phyloP scores from a whole-genome alignment of 257 asterid species.

The Parsonsia alboflavescens region DNA sequence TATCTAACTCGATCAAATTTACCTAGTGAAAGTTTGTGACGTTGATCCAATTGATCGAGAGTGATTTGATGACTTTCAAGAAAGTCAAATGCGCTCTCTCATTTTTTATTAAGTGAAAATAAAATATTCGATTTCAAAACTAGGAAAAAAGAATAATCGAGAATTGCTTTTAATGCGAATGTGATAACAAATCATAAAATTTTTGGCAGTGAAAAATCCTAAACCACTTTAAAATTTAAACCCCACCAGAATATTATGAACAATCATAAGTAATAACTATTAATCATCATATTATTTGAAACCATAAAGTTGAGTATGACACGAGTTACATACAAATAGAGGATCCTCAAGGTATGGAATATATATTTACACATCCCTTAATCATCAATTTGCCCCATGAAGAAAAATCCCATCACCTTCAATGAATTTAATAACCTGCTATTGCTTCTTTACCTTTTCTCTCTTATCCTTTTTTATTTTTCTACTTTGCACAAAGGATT shows the following conservation, averaged over 20 bases:
- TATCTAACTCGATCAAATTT: too few species aligned
- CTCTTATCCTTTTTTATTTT: background rate
- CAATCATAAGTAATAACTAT: background rate
- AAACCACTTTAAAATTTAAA: background rate
- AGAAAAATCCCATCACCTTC: slow-evolving; percentile 22
- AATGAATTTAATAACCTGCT: slow-evolving; percentile 16
- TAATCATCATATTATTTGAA: slow-evolving; percentile 19
- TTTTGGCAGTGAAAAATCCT: slow-evolving; percentile 15
- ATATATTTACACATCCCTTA: slow-evolving; percentile 31
- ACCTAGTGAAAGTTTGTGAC: too few species aligned
- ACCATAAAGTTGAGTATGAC: slow-evolving; percentile 1
- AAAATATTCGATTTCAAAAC: too few species aligned
- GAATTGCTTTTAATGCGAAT: too few species aligned
- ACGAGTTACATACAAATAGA: slow-evolving; percentile 9
- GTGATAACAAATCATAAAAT: background rate
- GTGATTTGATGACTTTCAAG: too few species aligned
- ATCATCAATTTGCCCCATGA: slow-evolving; percentile 18
- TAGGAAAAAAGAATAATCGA: too few species aligned
- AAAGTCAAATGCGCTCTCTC: too few species aligned
- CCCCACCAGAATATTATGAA: slow-evolving; percentile 14
- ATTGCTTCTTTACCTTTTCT: slow-evolving; percentile 6
- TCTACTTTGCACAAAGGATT: slow-evolving; percentile 39
- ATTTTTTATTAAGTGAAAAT: too few species aligned
- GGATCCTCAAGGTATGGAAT: slow-evolving; percentile 24
- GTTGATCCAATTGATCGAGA: too few species aligned